phyloP scores from a whole-genome alignment of 805 yeast genomes.

The Yarrowia bubula region DNA sequence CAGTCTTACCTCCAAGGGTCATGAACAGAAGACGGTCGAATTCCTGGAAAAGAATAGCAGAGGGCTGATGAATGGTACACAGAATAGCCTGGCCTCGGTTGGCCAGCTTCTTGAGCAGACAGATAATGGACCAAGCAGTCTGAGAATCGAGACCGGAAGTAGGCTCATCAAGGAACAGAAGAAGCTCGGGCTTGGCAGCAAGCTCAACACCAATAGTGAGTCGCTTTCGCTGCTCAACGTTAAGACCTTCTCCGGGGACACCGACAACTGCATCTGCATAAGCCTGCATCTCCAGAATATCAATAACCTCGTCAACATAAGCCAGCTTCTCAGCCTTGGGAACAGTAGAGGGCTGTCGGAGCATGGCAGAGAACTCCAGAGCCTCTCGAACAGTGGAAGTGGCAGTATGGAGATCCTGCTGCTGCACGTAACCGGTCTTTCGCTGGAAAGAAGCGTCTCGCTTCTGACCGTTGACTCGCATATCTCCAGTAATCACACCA shows the following conservation, averaged over 20 bases:
- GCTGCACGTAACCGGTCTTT: slow-evolving; percentile 72
- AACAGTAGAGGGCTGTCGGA: slow-evolving; percentile 59
- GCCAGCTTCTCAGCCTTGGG: slow-evolving; percentile 56
- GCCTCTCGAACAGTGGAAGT: slow-evolving; percentile 78
- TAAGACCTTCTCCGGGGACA: slow-evolving; percentile 67
- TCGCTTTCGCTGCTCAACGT: slow-evolving; percentile 62
- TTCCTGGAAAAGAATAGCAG: slow-evolving; percentile 71
- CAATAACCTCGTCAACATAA: slow-evolving; percentile 64
- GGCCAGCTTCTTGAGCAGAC: slow-evolving; percentile 58
- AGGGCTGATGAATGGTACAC: slow-evolving; percentile 84
- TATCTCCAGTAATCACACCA: slow-evolving; percentile 70
- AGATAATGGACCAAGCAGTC: slow-evolving; percentile 65
- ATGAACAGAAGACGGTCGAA: slow-evolving; percentile 73
- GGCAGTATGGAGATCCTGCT: slow-evolving; percentile 67
- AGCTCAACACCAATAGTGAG: slow-evolving; percentile 65
- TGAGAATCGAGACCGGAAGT: slow-evolving; percentile 69
- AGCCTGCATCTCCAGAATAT: slow-evolving; percentile 58
- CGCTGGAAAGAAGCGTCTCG: slow-evolving; percentile 62
- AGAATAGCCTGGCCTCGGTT: slow-evolving; percentile 61
- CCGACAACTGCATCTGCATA: slow-evolving; percentile 75
- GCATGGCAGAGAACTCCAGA: slow-evolving; percentile 59
- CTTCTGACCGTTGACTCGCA: slow-evolving; percentile 61
- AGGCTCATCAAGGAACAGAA: slow-evolving; percentile 64
- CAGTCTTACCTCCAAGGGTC: slow-evolving; percentile 69
- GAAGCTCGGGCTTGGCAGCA: slow-evolving; percentile 61